Base-by-base conservation (phyloP, 352 stramenopile species). In the Phytophthora hibernalis region DNA sequence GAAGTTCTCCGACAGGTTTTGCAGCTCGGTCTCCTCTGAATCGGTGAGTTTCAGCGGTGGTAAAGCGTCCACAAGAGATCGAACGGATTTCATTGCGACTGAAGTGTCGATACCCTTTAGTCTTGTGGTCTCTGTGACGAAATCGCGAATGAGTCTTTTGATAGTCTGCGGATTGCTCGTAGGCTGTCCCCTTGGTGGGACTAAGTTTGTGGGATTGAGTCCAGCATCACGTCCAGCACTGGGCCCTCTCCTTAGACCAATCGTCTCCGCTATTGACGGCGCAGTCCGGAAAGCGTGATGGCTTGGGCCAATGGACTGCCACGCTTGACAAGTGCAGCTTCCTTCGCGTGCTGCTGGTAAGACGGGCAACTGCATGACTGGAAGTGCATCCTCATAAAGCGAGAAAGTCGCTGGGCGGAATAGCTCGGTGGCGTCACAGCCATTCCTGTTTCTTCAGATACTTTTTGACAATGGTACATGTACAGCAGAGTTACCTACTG, bases 1-100 rank as follows among this genome's bases (percentile, higher is more conserved):
- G 24, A 72, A 70, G 38, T 55, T 66, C 37, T 60, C 53, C 21
- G 60, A 53, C 38, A 80, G 51, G 49, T 66, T 71, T 18, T 62
- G 63, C n/a, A 80, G 60, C 54, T 65, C 48, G 15, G 59, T 62
- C 51, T 70, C 53, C 20, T 58, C 43, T 2, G 43, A n/a, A 2
- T 68, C 30, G 11, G 68, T 76, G 30, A 83, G 68, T 51, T 70
- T 55, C 15, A 85, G 35, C 20, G 57, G 62, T 15, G 73, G 65
- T 18, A 81, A 50, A 22, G 68, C 37, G 20, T 68, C 53, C 18
- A 66, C 68, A 2, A 76, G n/a, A 5, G 45, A 51, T 13, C 37
- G 45, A 10, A 70, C 54, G 11, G 62, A 51, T 33, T 66, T 70
- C 54, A 70, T 65, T 16, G n/a, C n/a, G n/a, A n/a, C 7, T 44